phyloP scores from a whole-genome alignment of 768 basidiomycete genomes.

The Tricholoma sp. region DNA sequence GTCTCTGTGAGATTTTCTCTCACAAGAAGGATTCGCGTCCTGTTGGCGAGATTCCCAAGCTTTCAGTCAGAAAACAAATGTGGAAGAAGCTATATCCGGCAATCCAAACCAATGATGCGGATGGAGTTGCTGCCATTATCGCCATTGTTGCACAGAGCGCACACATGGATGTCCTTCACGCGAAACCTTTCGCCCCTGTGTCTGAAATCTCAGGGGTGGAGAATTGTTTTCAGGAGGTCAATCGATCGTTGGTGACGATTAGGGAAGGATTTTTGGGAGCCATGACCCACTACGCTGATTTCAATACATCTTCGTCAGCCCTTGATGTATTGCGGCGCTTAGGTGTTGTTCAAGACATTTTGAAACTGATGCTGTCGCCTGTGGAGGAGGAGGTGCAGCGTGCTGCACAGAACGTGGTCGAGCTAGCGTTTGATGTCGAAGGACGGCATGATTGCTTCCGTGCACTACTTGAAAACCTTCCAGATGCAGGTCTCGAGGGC shows the following conservation, averaged over 20 bases:
- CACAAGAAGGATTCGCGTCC: constrained; percentile 13
- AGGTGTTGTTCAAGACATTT: constrained; percentile 54
- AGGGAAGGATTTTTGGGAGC: constrained; percentile 59
- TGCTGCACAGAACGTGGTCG: constrained; percentile 75
- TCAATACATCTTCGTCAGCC: constrained; percentile 45
- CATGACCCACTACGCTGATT: constrained; percentile 63
- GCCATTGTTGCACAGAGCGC: constrained; percentile 52
- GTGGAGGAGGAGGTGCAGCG: constrained; percentile 66
- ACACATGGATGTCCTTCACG: constrained; percentile 60
- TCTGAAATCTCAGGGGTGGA: constrained; percentile 24
- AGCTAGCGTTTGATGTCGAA: constrained; percentile 86
- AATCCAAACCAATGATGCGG: constrained; percentile 52
- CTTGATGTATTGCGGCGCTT: constrained; percentile 50
- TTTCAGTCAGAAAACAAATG: constrained; percentile 47
- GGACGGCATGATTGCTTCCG: constrained; percentile 85
- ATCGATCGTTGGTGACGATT: constrained; percentile 51
- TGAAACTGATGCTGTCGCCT: constrained; percentile 78
- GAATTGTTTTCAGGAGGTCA: constrained; percentile 48
- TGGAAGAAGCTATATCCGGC: constrained; percentile 68
- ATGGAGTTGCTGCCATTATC: constrained; percentile 56
- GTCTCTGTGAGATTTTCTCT: constrained; percentile 25
- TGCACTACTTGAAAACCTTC: constrained; percentile 62
- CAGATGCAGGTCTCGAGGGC: constrained; percentile 65
- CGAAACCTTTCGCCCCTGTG: constrained; percentile 40
- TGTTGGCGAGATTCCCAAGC: constrained; percentile 22